phyloP scores from a whole-genome alignment of 1,139 yeast genomes.

The Zygoascus sp. region DNA sequence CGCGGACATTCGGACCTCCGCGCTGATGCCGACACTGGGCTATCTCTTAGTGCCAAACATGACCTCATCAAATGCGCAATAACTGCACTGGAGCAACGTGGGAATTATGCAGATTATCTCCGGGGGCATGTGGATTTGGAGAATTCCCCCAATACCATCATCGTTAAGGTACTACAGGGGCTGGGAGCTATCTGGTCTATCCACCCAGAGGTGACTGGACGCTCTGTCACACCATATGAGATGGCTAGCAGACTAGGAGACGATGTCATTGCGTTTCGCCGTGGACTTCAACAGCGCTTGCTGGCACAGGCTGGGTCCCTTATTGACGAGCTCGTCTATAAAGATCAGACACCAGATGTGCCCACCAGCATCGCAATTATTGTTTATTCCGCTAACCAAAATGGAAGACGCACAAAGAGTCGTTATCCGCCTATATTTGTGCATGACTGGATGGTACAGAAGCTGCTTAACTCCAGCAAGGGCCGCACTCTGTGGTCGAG shows the following conservation, averaged over 20 bases:
- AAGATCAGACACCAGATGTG: neutral
- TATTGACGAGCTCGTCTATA: neutral
- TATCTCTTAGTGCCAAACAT: neutral
- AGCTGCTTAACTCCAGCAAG: neutral
- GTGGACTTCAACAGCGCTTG: neutral
- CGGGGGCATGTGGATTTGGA: neutral
- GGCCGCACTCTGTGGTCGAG: neutral
- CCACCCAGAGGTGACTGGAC: neutral
- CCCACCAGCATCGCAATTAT: neutral
- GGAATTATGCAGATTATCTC: neutral
- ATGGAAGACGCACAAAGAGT: neutral
- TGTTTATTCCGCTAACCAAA: neutral
- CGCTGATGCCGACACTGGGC: neutral
- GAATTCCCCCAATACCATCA: neutral
- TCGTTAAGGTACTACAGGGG: neutral
- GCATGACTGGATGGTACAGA: conserved; percentile 6
- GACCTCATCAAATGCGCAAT: neutral
- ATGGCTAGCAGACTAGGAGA: neutral
- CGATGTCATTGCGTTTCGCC: neutral
- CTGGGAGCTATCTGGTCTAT: conserved; percentile 1
- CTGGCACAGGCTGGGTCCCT: neutral
- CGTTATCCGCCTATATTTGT: neutral
- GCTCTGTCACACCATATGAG: neutral
- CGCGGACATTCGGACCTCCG: neutral
- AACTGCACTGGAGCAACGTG: neutral